Percentiles rank a stretch among this genome's conserved stretches.
phyloP scores from a whole-genome alignment of 176 grass and related monocot species.

The Musa acuminata region DNA sequence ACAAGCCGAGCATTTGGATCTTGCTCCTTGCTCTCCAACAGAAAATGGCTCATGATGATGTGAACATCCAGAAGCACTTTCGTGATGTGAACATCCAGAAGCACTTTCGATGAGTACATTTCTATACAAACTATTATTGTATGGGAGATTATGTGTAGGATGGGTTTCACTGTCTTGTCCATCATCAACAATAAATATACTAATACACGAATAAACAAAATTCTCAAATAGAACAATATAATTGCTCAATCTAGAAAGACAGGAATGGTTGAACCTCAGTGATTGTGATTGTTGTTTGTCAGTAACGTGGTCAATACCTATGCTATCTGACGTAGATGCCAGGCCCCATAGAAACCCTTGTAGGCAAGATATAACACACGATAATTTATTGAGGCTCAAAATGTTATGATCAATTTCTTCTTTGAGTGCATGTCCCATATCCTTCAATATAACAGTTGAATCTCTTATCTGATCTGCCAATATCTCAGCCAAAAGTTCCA shows the following conservation, averaged over 20 bases:
- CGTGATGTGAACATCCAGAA: too few species aligned
- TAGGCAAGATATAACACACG: conserved; percentile 64
- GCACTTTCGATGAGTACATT: conserved; percentile 40
- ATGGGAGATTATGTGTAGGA: conserved; percentile 24
- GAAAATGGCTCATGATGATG: conserved; percentile 5
- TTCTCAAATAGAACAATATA: conserved; percentile 53
- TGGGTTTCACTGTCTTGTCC: conserved; percentile 24
- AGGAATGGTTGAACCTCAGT: conserved; percentile 30
- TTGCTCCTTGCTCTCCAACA: not conserved
- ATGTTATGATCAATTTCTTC: conserved; percentile 37
- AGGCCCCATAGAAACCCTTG: conserved; percentile 82
- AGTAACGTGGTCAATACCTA: conserved; percentile 5
- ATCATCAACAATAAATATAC: conserved; percentile 56
- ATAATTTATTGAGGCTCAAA: conserved; percentile 42
- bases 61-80: too few species aligned
- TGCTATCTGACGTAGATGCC: conserved; percentile 43
- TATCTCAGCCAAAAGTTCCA: conserved; percentile 50
- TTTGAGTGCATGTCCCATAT: conserved; percentile 37
- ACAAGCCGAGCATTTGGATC: not conserved
- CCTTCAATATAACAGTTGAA: conserved; percentile 39
- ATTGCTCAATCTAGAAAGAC: conserved; percentile 46
- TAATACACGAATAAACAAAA: conserved; percentile 62
- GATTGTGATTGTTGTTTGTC: conserved; percentile 18
- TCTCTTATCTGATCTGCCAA: conserved; percentile 37
- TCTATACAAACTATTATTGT: conserved; percentile 45